Conservation (phyloP, 2,329 filamentous ascomycete species). For the Teratosphaeria destructans region DNA sequence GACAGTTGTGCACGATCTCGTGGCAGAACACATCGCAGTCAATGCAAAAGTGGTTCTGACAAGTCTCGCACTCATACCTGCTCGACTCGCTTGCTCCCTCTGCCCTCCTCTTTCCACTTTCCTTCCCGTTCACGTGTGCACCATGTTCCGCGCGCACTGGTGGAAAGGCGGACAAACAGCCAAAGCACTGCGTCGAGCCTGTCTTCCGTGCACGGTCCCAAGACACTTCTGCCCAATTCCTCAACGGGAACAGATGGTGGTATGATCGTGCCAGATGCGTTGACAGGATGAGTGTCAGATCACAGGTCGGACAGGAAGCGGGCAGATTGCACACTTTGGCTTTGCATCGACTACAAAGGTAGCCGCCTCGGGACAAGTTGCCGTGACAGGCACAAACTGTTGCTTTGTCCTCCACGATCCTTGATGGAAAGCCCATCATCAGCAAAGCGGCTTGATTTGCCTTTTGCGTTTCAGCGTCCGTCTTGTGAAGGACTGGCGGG, state of each 20-base stretch:
- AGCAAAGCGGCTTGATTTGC: conserved; percentile 51
- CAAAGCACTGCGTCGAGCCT: conserved; percentile 54
- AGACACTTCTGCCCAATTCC: conserved; percentile 81
- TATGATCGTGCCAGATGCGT: conserved; percentile 90
- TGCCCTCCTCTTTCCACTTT: conserved; percentile 10
- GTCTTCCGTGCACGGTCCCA: conserved; percentile 58
- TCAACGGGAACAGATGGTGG: conserved; percentile 80
- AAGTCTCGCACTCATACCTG: conserved; percentile 82
- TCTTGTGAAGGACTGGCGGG: conserved; percentile 65
- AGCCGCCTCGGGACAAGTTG: conserved; percentile 70
- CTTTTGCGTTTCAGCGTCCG: conserved; percentile 22
- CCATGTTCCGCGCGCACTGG: conserved; percentile 23
- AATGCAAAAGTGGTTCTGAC: conserved; percentile 86
- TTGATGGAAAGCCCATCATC: conserved; percentile 96
- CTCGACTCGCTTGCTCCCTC: conserved; percentile 67
- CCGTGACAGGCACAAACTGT: conserved; percentile 89
- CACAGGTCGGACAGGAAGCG: conserved; percentile 81
- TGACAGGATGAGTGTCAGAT: conserved; percentile 83
- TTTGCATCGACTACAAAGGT: conserved; percentile 79
- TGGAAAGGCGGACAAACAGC: conserved; percentile 68
- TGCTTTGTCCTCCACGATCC: conserved; percentile 60
- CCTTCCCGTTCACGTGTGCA: background rate
- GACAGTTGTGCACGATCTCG: conserved; percentile 90
- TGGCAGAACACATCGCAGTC: conserved; percentile 96
- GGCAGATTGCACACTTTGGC: conserved; percentile 85